A percentile compares a stretch with the other conserved stretches of the same genome.
phyloP scores from a whole-genome alignment of 2,329 filamentous ascomycete genomes.

The Gnomoniopsis sp. region DNA sequence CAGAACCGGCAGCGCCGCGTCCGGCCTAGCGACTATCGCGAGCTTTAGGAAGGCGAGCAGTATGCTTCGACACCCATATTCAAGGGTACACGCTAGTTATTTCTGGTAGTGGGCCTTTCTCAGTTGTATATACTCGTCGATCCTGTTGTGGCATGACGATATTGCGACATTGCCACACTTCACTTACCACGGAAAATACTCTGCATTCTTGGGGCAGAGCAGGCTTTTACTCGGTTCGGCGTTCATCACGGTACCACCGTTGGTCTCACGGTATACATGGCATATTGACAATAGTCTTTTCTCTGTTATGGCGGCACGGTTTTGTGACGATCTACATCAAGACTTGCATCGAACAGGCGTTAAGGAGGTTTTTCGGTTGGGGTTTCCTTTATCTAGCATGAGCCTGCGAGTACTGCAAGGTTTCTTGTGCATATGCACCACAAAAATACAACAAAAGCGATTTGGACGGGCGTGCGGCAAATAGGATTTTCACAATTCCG shows the following conservation, averaged over 20 bases:
- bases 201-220: not conserved
- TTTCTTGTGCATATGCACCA: not conserved
- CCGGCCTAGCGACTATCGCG: slow-evolving; percentile 86
- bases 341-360: slow-evolving; percentile 13
- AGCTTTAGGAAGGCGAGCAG: slow-evolving; percentile 52
- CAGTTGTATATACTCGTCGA: not conserved
- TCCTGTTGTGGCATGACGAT: not conserved
- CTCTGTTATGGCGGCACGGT: not conserved
- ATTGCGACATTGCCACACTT: not conserved
- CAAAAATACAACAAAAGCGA: not conserved
- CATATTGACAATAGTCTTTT: not conserved
- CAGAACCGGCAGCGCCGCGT: slow-evolving; percentile 76
- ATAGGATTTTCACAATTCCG: not conserved
- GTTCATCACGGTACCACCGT: not conserved
- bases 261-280: not conserved
- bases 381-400: not conserved
- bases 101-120: not conserved
- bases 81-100: slow-evolving; percentile 1
- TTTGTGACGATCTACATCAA: not conserved
- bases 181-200: too few species aligned
- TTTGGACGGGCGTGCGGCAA: not conserved
- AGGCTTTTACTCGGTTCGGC: not conserved
- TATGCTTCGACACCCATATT: slow-evolving; percentile 5
- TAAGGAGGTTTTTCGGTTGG: not conserved
- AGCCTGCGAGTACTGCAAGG: slow-evolving; percentile 1